These are phyloP conservation scores for Fusarium graminum DNA, from an alignment of 2,329 filamentous ascomycete species.

Conservation along the genomic window DNA sequence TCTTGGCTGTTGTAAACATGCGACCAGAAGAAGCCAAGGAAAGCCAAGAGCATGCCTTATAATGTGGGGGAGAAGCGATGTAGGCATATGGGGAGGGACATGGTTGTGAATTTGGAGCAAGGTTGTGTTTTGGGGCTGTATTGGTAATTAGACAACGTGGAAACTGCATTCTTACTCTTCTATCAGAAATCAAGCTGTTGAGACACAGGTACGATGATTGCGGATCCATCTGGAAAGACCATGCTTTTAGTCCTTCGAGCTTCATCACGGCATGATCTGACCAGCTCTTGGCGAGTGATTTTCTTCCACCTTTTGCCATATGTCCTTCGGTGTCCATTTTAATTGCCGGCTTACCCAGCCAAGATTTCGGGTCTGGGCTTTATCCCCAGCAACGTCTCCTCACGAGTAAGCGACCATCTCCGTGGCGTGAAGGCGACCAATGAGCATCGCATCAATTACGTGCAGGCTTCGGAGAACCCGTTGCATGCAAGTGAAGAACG, in stretches of 20 bases:
- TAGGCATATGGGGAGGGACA: background rate
- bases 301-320: background rate
- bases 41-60: constrained; percentile 28
- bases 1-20: constrained; percentile 23
- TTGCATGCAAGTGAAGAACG: background rate
- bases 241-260: too few species aligned
- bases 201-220: too few species aligned
- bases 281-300: constrained; percentile 21
- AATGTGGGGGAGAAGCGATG: constrained; percentile 7
- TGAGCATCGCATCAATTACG: background rate
- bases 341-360: constrained; percentile 18
- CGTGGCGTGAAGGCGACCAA: background rate
- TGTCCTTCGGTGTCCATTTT: constrained; percentile 15
- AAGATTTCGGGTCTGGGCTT: constrained; percentile 14
- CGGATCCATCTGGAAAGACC: too few species aligned
- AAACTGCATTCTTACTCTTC: too few species aligned
- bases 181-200: background rate
- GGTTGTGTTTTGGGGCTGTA: background rate
- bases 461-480: background rate
- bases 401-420: background rate
- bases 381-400: constrained; percentile 2
- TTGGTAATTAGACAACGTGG: too few species aligned
- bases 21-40: background rate
- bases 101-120: background rate
- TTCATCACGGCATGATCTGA: background rate